These are phyloP conservation scores for Penicillium fimorum DNA, from an alignment of 495 filamentous ascomycete species.

Conservation along the genomic window DNA sequence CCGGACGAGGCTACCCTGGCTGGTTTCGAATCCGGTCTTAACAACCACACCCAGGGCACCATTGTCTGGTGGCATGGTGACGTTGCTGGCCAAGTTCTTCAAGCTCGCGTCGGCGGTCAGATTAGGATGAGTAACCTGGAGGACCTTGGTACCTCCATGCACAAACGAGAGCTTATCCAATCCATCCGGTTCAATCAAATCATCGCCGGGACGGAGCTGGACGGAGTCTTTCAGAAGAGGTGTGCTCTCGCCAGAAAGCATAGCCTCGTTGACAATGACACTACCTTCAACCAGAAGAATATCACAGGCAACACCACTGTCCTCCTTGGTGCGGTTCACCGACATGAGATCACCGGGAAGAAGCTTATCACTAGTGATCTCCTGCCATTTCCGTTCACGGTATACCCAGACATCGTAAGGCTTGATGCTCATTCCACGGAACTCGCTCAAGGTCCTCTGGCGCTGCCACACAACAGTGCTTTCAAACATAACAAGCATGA, in stretches of 20 bases:
- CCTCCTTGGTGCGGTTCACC: constrained; percentile 92
- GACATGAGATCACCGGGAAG: constrained; percentile 96
- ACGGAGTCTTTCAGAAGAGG: constrained; percentile 95
- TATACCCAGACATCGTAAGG: constrained; percentile 92
- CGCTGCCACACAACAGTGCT: constrained; percentile 99
- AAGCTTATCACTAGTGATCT: constrained; percentile 89
- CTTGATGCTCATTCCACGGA: constrained; percentile 99
- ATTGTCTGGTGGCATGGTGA: constrained; percentile 78
- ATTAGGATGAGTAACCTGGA: constrained; percentile 84
- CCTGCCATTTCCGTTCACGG: constrained; percentile 78
- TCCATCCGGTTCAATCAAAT: constrained; percentile 82
- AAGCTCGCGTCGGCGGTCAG: constrained; percentile 64
- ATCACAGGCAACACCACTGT: constrained; percentile 94
- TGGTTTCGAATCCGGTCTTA: constrained; percentile 98
- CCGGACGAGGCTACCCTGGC: constrained; percentile 92
- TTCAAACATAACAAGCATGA: constrained; percentile 97
- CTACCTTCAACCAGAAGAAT: constrained; percentile 93
- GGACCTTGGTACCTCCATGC: constrained; percentile 94
- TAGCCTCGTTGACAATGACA: constrained; percentile 98
- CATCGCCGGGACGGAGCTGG: constrained; percentile 82
- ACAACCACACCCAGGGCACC: constrained; percentile 92
- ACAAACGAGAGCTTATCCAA: constrained; percentile 96
- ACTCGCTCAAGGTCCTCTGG: constrained; percentile 93
- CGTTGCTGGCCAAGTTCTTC: constrained; percentile 66
- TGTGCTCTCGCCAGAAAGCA: constrained; percentile 98